Conservation (phyloP, 352 stramenopile species). For the Phytopythium litorale region DNA sequence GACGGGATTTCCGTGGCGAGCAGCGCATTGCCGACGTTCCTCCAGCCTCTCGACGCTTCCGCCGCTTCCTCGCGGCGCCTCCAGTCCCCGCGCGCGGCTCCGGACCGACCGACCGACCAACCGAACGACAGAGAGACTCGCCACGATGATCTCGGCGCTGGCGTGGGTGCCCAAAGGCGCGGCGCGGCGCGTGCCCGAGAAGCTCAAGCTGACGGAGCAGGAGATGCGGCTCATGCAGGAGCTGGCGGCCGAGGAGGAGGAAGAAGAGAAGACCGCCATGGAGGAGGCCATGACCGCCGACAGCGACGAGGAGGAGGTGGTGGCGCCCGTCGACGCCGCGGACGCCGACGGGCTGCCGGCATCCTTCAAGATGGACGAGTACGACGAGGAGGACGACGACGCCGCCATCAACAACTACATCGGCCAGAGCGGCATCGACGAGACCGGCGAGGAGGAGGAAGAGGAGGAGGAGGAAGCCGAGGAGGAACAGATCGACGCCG, state of each 20-base stretch:
- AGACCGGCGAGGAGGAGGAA: conserved; percentile 22
- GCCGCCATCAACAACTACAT: conserved; percentile 80
- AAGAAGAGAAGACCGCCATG: conserved; percentile 54
- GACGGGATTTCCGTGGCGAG: background rate
- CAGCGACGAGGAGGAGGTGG: conserved; percentile 32
- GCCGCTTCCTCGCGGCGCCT: background rate
- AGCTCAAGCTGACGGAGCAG: conserved; percentile 81
- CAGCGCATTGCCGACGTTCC: conserved; percentile 2
- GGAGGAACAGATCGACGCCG: conserved; percentile 28
- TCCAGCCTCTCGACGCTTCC: background rate
- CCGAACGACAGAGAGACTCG: no score
- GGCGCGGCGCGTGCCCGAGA: conserved; percentile 66
- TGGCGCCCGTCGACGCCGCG: conserved; percentile 16
- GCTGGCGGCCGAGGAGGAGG: conserved; percentile 65
- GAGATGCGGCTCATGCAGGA: conserved; percentile 83
- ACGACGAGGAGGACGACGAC: conserved; percentile 85
- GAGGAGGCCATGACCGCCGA: conserved; percentile 48
- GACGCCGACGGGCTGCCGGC: conserved; percentile 51
- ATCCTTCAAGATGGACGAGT: conserved; percentile 86
- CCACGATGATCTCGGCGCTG: conserved; percentile 52
- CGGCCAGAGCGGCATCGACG: conserved; percentile 27
- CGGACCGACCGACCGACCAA: background rate
- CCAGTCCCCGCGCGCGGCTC: background rate
- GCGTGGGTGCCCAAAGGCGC: conserved; percentile 52
- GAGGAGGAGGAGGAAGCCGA: conserved; percentile 19